These are phyloP conservation scores for Xenosphaeropsis pyriputrescens DNA, from an alignment of 2,329 filamentous ascomycete species.

Conservation along the genomic window DNA sequence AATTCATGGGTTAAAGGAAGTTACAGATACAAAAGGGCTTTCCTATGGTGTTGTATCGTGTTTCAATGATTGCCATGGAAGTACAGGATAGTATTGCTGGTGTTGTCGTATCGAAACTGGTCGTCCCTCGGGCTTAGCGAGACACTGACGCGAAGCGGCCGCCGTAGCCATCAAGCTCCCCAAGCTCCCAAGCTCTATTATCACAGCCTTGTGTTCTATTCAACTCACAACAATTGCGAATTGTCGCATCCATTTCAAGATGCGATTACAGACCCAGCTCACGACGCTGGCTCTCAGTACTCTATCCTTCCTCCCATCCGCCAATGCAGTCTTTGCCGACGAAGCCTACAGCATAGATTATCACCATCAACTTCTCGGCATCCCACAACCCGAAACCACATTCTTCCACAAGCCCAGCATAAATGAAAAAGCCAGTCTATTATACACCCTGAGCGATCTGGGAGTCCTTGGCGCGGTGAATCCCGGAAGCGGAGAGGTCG, in stretches of 20 bases:
- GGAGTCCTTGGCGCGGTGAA: conserved; percentile 78
- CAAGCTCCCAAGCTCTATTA: too few relatives aligned
- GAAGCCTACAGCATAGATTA: conserved; percentile 89
- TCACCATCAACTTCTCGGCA: conserved; percentile 77
- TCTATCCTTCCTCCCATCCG: conserved; percentile 14
- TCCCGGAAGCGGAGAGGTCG: conserved; percentile 65
- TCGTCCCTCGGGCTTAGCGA: too few relatives aligned
- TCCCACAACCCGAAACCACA: conserved; percentile 68
- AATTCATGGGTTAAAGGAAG: too few relatives aligned
- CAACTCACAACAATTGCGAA: too few relatives aligned
- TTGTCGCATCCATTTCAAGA: conserved; percentile 2
- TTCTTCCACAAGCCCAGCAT: conserved; percentile 86
- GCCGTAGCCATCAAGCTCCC: too few relatives aligned
- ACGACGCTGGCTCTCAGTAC: conserved; percentile 9
- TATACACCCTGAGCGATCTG: conserved; percentile 83
- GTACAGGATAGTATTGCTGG: neutral
- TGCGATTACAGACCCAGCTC: conserved; percentile 15
- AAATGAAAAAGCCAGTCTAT: conserved; percentile 70
- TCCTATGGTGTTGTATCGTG: too few relatives aligned
- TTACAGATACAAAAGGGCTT: too few relatives aligned
- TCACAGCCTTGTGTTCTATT: neutral
- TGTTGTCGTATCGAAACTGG: too few relatives aligned
- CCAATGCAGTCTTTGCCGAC: conserved; percentile 63
- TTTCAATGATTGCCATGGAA: too few relatives aligned
- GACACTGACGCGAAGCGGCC: too few relatives aligned